Evolutionary conservation across 106 monocot species (phyloP), one percentile per base, ranked within the genome.

Genomic region (Dioscorea zingiberensis): DNA sequence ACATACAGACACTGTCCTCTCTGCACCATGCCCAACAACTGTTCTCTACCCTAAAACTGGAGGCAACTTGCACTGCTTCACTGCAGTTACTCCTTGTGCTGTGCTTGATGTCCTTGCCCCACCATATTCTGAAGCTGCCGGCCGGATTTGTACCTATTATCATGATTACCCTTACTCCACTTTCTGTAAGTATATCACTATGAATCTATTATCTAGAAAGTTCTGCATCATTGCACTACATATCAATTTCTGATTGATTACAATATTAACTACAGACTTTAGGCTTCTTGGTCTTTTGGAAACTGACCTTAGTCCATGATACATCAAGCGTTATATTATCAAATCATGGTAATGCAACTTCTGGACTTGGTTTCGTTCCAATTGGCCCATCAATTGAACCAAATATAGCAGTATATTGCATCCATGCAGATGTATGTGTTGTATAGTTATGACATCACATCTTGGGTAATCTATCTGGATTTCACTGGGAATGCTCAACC

Each of bases 41-140:
- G 78, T 85, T 72, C 67, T 95, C 61, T 88, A 85, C 66, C 95
- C 95, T 14, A 91, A 72, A 73, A 83, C 63, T 61, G 94, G 95
- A 56, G 95, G 95, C 66, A 95, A 95, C 71, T 74, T 95, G 51
- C 95, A 95, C 55, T 95, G 95, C 62, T 95, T 95, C 81, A 95
- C 95, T 64, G 91, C 91, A 65, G 81, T 88, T 28, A 61, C 85
- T 45, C 74, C 88, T 28, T 91, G 91, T 83, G 95, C 95, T 19
- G 80, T 95, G 48, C 91, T 95, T 18, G 95, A 95, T 69, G 85
- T 95, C 38, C 80, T 95, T 48, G 85, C 91, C 22, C 95, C 95
- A 18, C 95, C 95, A 59, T 95, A 95, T 79, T 80, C 80, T 74
- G 85, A 85, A 60, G 71, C 63, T 49, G 70, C 78, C 62, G 85